Conservation (phyloP, 192 early-diverging fungal species). For the Rhizoclosmatium sp. region DNA sequence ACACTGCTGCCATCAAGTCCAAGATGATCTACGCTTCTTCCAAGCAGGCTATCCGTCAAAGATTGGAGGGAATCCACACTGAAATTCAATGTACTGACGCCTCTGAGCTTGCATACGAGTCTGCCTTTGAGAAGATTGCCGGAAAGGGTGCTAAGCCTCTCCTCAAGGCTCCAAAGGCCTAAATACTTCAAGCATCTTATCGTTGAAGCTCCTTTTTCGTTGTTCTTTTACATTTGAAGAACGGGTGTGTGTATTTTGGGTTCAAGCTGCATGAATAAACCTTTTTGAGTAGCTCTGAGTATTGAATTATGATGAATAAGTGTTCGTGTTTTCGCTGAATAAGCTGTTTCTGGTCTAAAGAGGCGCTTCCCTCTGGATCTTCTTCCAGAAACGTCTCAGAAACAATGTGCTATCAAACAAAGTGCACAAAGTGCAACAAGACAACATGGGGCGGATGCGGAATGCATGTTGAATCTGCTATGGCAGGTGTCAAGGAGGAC, state of each 20-base stretch:
- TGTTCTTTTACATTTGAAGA: too few relatives aligned
- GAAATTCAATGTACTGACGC: constrained; percentile 89
- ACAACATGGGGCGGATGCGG: constrained; percentile 46
- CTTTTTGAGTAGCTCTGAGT: too few relatives aligned
- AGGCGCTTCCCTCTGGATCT: too few relatives aligned
- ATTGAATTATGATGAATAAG: too few relatives aligned
- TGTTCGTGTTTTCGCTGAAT: too few relatives aligned
- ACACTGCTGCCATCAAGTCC: constrained; percentile 71
- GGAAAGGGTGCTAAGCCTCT: constrained; percentile 40
- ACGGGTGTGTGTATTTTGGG: too few relatives aligned
- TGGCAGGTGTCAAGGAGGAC: constrained; percentile 35
- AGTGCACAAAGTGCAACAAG: constrained; percentile 36
- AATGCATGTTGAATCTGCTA: constrained; percentile 38
- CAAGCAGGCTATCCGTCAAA: constrained; percentile 79
- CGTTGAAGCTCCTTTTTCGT: too few relatives aligned
- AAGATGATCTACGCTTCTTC: constrained; percentile 95
- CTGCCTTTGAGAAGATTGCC: constrained; percentile 73
- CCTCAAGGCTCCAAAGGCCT: constrained; percentile 40
- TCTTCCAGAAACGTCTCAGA: too few relatives aligned
- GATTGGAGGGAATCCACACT: constrained; percentile 73
- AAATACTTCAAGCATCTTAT: not conserved
- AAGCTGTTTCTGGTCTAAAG: too few relatives aligned
- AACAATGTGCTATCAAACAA: constrained; percentile 32
- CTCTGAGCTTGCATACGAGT: constrained; percentile 74
- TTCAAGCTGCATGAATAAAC: too few relatives aligned